Evolutionary conservation across 2,329 filamentous ascomycete genomes (phyloP).

Genomic region (Pseudonectria foliicola): DNA sequence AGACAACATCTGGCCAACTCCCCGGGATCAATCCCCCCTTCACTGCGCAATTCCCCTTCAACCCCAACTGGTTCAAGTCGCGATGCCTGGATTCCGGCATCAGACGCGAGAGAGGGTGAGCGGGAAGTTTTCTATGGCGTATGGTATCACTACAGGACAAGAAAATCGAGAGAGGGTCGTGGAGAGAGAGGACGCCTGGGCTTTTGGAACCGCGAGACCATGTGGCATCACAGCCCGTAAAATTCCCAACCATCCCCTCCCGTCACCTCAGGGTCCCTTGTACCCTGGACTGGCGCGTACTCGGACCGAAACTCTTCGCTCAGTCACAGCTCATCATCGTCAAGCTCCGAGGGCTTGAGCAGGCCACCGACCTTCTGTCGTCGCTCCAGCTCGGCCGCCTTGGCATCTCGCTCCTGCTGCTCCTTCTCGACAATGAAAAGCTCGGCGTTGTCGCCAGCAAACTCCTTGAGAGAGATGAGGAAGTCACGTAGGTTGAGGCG

Average conservation of each 20-base stretch:
- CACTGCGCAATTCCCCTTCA: slow-evolving; percentile 9
- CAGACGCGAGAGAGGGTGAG: slow-evolving; percentile 2
- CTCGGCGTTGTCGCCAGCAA: slow-evolving; percentile 90
- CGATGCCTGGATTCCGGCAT: no score
- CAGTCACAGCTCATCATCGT: slow-evolving; percentile 87
- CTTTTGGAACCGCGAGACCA: not conserved
- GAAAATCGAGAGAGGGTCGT: slow-evolving; percentile 13
- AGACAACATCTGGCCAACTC: not conserved
- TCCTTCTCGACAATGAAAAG: slow-evolving; percentile 93
- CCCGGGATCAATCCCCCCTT: no score
- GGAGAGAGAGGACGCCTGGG: slow-evolving; percentile 1
- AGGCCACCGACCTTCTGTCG: slow-evolving; percentile 92
- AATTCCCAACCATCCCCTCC: slow-evolving; percentile 55
- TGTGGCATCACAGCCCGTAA: slow-evolving; percentile 46
- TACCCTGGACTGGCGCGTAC: slow-evolving; percentile 37
- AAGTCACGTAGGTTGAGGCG: slow-evolving; percentile 95
- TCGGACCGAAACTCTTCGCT: slow-evolving; percentile 59
- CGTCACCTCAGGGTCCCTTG: slow-evolving; percentile 14
- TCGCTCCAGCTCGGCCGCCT: slow-evolving; percentile 82
- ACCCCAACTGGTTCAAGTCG: no score
- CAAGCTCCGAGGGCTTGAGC: slow-evolving; percentile 94
- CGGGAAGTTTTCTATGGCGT: slow-evolving; percentile 22
- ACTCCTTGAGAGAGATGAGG: slow-evolving; percentile 94
- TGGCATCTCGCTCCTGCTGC: slow-evolving; percentile 77
- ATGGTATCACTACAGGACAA: slow-evolving; percentile 25